phyloP scores from a whole-genome alignment of 2,329 filamentous ascomycete species.

The Exophiala sp. region DNA sequence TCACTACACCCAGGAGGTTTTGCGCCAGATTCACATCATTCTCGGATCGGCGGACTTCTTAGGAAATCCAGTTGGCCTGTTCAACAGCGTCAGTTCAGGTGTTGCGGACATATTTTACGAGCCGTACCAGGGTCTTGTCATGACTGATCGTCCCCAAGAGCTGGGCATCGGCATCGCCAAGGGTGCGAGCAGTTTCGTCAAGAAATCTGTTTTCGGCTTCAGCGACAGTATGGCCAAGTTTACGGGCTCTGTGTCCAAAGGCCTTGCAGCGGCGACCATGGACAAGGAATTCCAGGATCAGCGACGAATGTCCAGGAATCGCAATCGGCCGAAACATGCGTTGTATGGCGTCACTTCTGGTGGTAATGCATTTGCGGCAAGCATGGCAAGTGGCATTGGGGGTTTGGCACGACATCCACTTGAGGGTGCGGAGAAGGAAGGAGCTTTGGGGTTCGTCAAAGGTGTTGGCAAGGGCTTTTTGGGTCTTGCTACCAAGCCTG shows the following conservation, averaged over 20 bases:
- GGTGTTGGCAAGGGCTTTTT: slow-evolving; percentile 93
- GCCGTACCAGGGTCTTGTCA: slow-evolving; percentile 94
- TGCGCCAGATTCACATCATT: slow-evolving; percentile 96
- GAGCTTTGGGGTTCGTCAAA: slow-evolving; percentile 91
- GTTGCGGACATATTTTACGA: slow-evolving; percentile 99
- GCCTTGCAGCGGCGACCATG: slow-evolving; percentile 87
- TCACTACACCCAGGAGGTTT: slow-evolving; percentile 94
- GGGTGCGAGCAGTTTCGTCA: slow-evolving; percentile 93
- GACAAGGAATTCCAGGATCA: slow-evolving; percentile 99
- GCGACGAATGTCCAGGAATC: slow-evolving; percentile 83
- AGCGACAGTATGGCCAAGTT: slow-evolving; percentile 97
- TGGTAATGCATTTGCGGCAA: slow-evolving; percentile 90
- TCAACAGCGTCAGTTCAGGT: slow-evolving; percentile 97
- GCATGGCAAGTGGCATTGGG: slow-evolving; percentile 87
- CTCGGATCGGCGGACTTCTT: slow-evolving; percentile 96
- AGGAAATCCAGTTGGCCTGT: slow-evolving; percentile 92
- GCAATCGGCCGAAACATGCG: slow-evolving; percentile 95
- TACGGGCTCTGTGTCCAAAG: slow-evolving; percentile 95
- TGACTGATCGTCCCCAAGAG: slow-evolving; percentile 92
- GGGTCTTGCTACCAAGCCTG: slow-evolving; percentile 93
- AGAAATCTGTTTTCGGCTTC: slow-evolving; percentile 97
- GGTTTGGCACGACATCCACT: slow-evolving; percentile 90
- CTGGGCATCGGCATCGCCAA: slow-evolving; percentile 94
- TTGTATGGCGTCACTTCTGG: slow-evolving; percentile 94
- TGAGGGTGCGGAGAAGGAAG: slow-evolving; percentile 93